Evolutionary conservation across 1,284 basidiomycete genomes (phyloP).

Genomic region (Afroboletus lepidellus): DNA sequence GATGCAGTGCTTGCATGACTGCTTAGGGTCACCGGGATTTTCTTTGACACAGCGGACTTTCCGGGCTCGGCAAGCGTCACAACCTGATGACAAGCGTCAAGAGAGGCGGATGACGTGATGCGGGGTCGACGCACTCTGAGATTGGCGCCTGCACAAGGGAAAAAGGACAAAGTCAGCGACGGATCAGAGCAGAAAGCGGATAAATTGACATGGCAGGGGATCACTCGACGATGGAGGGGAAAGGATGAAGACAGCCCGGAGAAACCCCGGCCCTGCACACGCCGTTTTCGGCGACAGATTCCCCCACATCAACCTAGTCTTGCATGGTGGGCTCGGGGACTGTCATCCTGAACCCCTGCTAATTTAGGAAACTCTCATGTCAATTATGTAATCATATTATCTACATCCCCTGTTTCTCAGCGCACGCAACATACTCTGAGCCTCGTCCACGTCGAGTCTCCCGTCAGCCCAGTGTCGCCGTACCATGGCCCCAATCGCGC

Average conservation of each 20-base stretch:
- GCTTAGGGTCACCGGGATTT: conserved; percentile 69
- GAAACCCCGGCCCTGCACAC: conserved; percentile 36
- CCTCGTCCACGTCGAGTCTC: conserved; percentile 28
- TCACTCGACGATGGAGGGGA: conserved; percentile 21
- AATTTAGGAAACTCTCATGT: not conserved
- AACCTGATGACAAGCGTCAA: conserved; percentile 48
- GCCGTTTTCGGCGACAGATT: not conserved
- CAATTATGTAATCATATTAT: not conserved
- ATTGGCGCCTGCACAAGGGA: conserved; percentile 60
- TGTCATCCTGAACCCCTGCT: not conserved
- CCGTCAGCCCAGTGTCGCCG: conserved; percentile 32
- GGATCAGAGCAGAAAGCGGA: conserved; percentile 13
- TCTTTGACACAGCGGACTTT: conserved; percentile 80
- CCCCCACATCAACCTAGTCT: too few species aligned
- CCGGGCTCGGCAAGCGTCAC: conserved; percentile 80
- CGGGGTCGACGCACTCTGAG: conserved; percentile 56
- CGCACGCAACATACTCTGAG: conserved; percentile 37
- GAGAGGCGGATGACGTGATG: conserved; percentile 9
- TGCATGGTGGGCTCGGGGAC: too few species aligned
- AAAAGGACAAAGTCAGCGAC: conserved; percentile 19
- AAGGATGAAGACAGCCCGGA: conserved; percentile 28
- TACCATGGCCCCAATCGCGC: conserved; percentile 39
- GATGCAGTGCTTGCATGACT: conserved; percentile 80
- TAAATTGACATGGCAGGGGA: conserved; percentile 30
- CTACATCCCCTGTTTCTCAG: conserved; percentile 19